Evolutionary conservation across 2,329 filamentous ascomycete species (phyloP).

Genomic region (Apiospora pterosperma): DNA sequence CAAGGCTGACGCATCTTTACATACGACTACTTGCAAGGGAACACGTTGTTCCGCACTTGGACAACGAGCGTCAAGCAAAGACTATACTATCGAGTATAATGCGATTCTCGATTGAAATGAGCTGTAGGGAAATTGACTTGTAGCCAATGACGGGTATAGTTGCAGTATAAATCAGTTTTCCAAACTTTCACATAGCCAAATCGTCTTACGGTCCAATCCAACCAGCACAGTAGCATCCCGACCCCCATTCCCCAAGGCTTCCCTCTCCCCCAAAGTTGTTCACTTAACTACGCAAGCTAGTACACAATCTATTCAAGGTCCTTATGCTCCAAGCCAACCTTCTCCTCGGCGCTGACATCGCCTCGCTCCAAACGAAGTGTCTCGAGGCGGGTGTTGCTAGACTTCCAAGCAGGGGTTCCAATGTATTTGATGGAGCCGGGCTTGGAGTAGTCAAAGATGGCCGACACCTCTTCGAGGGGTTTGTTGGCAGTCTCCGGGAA

Average conservation of each 20-base stretch:
- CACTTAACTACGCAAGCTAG: background rate
- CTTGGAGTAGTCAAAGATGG: constrained; percentile 40
- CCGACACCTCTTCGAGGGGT: constrained; percentile 50
- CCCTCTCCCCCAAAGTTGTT: too few species aligned
- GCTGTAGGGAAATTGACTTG: background rate
- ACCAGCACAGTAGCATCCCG: background rate
- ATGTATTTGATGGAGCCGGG: constrained; percentile 34
- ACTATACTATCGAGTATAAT: background rate
- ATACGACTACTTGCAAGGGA: too few species aligned
- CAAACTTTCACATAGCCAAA: background rate
- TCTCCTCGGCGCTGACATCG: constrained; percentile 31
- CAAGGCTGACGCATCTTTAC: background rate
- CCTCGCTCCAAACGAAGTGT: constrained; percentile 30
- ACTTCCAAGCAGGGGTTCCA: constrained; percentile 41
- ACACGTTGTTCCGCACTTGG: background rate
- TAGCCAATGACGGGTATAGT: background rate
- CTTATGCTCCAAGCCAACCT: constrained; percentile 25
- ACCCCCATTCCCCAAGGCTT: background rate
- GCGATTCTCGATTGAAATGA: background rate
- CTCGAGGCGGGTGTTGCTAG: constrained; percentile 31
- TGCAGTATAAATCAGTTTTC: background rate
- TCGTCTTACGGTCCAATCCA: background rate
- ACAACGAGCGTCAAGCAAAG: background rate
- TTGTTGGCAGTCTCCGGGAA: constrained; percentile 57
- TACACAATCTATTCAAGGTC: background rate